Base-by-base conservation (phyloP, 108 stramenopile species). In the Nannochloropsis salina region DNA sequence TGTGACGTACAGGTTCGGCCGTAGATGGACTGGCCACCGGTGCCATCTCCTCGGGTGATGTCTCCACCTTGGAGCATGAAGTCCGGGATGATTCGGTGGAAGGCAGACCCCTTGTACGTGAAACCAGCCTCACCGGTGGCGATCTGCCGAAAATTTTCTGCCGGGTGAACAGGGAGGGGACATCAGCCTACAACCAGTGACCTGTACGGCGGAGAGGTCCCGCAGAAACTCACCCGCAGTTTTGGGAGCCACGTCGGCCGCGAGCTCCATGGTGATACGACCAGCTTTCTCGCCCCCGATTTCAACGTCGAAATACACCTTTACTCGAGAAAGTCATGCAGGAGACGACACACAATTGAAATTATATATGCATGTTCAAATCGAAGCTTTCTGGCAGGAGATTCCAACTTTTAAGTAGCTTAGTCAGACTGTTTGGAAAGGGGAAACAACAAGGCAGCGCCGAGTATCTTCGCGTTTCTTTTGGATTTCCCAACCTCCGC, bases 51-150 rank as follows among this genome's bases (percentile, higher is more conserved):
- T 83, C 92, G 92, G 9, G 98, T 96, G 91, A 98, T 97, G 86
- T 99, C 99, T 12, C 99, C 99, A 20, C 95, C 89, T 83, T 90
- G 87, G 81, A 98, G 89, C 90, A 96, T 91, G 87, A 98, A 98
- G 86, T 92, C 91, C 22, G 96, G 95, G 86, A 98, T 98, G 81
- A 99, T 94, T 12, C 99, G 92, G 93, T 99, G 99, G 92, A 99
- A 98, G 41, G 89, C 42, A 42, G 92, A 94, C 21, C 96, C 97
- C 90, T 98, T 97, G 88, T 95, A 98, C 92, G 40, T 41, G 41
- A 81, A 81, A 41, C 81, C 81, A 11, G 22, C 41, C 81, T 81
- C 81, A 11, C 81, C 81, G 22, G 81, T 81, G 31, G 40, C 22
- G 81, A 81, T 31, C 22, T 31, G 40, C 11, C 81, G 81, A 4